Percentiles rank a stretch among this genome's conserved stretches.
These are phyloP conservation scores for Hypoxylon crocopeplum DNA, from an alignment of 495 filamentous ascomycete genomes.

Conservation along the genomic window DNA sequence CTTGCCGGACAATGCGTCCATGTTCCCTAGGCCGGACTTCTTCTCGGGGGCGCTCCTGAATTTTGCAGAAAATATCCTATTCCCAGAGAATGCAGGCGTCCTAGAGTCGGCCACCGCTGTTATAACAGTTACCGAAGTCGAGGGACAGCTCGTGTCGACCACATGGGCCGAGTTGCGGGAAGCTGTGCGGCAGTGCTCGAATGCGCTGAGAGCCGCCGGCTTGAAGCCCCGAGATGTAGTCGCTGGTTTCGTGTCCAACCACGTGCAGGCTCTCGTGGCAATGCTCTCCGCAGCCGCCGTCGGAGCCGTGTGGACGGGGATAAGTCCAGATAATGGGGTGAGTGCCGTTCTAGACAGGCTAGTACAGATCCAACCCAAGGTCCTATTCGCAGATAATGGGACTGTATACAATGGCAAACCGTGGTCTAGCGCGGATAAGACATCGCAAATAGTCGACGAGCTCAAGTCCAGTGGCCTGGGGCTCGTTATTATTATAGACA, in stretches of 20 bases:
- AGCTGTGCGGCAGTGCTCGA: slow-evolving; percentile 74
- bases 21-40: slow-evolving; percentile 88
- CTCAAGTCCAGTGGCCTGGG: slow-evolving; percentile 66
- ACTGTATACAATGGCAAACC: slow-evolving; percentile 88
- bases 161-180: slow-evolving; percentile 85
- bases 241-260: slow-evolving; percentile 84
- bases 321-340: slow-evolving; percentile 82
- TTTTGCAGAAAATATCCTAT: slow-evolving; percentile 92
- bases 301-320: slow-evolving; percentile 89
- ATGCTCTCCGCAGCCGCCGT: slow-evolving; percentile 82
- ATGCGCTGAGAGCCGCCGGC: slow-evolving; percentile 70
- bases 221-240: slow-evolving; percentile 76
- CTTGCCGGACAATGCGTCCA: slow-evolving; percentile 64
- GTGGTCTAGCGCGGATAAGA: slow-evolving; percentile 74
- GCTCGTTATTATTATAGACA: slow-evolving; percentile 73
- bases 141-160: slow-evolving; percentile 64
- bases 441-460: slow-evolving; percentile 69
- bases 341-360: slow-evolving; percentile 78
- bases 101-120: slow-evolving; percentile 69
- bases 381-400: slow-evolving; percentile 86
- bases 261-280: slow-evolving; percentile 80
- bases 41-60: slow-evolving; percentile 81
- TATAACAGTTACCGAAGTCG: slow-evolving; percentile 74
- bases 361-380: slow-evolving; percentile 77
- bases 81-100: slow-evolving; percentile 60